These are phyloP conservation scores for Berberis thunbergii DNA, from an alignment of 164 flowering plant species.

Conservation along the genomic window DNA sequence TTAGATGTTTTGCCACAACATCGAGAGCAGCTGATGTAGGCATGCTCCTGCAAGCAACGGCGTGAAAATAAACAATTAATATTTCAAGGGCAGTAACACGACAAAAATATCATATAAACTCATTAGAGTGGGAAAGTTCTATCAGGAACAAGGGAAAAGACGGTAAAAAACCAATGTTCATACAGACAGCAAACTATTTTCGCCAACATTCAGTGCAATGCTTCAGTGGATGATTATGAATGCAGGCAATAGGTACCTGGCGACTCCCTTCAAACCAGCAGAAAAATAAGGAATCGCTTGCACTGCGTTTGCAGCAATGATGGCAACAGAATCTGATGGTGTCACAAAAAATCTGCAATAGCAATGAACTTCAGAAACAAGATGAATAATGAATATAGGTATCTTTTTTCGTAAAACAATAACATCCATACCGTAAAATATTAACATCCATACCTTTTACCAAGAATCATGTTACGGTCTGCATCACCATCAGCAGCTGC, in stretches of 20 bases:
- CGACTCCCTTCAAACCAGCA: slow-evolving; percentile 92
- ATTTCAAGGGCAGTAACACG: background rate
- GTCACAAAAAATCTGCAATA: slow-evolving; percentile 85
- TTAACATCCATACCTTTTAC: slow-evolving; percentile 56
- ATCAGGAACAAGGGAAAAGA: background rate
- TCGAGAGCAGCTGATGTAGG: slow-evolving; percentile 99
- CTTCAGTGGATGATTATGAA: too few species aligned
- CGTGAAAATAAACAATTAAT: background rate
- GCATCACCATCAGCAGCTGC: slow-evolving; percentile 99
- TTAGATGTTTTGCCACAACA: slow-evolving; percentile 83
- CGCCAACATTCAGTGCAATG: too few species aligned
- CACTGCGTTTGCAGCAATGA: slow-evolving; percentile 98
- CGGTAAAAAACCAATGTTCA: background rate
- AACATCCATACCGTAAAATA: background rate
- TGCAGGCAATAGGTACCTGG: slow-evolving; percentile 46
- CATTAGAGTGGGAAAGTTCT: background rate
- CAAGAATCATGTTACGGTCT: slow-evolving; percentile 97
- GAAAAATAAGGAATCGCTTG: slow-evolving; percentile 91
- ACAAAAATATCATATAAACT: background rate
- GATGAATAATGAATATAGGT: background rate
- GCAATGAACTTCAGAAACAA: slow-evolving; percentile 12
- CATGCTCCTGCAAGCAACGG: slow-evolving; percentile 79
- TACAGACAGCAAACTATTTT: background rate
- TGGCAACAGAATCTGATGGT: slow-evolving; percentile 98
- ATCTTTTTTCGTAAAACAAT: background rate